Evolutionary conservation across 768 basidiomycete species (phyloP), one percentile per base, ranked within the genome.

Genomic region (Tricholoma sp.): DNA sequence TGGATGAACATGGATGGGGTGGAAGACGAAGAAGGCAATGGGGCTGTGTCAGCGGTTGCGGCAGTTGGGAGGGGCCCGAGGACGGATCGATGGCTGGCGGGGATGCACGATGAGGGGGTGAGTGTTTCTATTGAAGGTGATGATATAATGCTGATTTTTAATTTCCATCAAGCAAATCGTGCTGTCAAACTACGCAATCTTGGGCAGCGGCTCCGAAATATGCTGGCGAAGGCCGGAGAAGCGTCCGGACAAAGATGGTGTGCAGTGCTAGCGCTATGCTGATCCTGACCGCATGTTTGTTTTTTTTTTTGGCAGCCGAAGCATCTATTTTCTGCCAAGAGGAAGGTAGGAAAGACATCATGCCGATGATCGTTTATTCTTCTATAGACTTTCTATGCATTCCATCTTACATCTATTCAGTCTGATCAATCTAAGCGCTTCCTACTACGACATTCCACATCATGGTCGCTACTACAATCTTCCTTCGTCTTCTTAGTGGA

Each of bases 101-200:
- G 94, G 63, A 70, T 98, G 78, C 85, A 88, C 52, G 86, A 90
- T 65, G 77, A 84, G 56, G 78, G 74, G 68, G 91, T 92, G 59
- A 61, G 84, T 77, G 24, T 36, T 44, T 55, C 57, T 20, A 54
- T 50, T 48, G 4, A n/a, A n/a, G n/a, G n/a, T n/a, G n/a, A n/a
- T n/a, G n/a, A n/a, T n/a, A n/a, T n/a, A n/a, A n/a, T n/a, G 51
- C 51, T 57, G 29, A 51, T 56, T 53, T 53, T 51, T 65, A 10
- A 57, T n/a, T 39, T 61, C 37, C 61, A 91, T 85, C 92, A 97
- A 86, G 83, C 79, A 31, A 77, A 83, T 58, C 88, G 86, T 67
- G 91, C 96, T 15, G 74, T 82, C 69, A 84, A 88, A 66, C 77
- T 98, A 56, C 88, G 91, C 61, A 91, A 92, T 65, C 81, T 96